These are phyloP conservation scores for Geotrichum candidum DNA, from an alignment of 1,139 yeast species.

Conservation along the genomic window DNA sequence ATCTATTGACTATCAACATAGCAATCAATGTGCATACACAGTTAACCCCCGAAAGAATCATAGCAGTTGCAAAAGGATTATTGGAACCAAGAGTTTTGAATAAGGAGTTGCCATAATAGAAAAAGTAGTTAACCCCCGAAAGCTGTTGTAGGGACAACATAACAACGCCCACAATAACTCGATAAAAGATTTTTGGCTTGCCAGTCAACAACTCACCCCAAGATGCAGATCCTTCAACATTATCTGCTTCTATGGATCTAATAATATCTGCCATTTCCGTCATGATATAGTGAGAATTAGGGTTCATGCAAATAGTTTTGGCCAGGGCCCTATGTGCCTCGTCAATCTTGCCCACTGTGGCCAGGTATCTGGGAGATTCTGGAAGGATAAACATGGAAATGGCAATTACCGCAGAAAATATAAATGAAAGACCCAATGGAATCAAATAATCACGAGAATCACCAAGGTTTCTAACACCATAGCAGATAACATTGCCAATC, in stretches of 20 bases:
- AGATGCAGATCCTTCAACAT: constrained; percentile 57
- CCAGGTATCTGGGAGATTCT: constrained; percentile 71
- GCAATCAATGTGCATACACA: constrained; percentile 68
- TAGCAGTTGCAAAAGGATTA: constrained; percentile 65
- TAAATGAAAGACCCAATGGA: constrained; percentile 47
- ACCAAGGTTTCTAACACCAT: constrained; percentile 48
- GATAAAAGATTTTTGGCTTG: constrained; percentile 58
- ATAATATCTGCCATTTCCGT: constrained; percentile 55
- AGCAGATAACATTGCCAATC: constrained; percentile 60
- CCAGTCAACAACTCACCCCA: constrained; percentile 64
- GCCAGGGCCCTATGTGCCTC: constrained; percentile 59
- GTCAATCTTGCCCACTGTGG: constrained; percentile 48
- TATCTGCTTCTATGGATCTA: constrained; percentile 60
- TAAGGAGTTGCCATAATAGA: constrained; percentile 74
- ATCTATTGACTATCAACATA: constrained; percentile 57
- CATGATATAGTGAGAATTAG: constrained; percentile 53
- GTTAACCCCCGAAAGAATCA: constrained; percentile 72
- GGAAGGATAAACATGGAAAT: constrained; percentile 64
- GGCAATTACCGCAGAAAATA: constrained; percentile 40
- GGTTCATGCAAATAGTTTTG: constrained; percentile 53
- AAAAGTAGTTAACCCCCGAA: constrained; percentile 75
- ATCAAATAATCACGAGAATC: constrained; percentile 55
- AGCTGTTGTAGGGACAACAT: constrained; percentile 69
- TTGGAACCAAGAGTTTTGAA: constrained; percentile 68
- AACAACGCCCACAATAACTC: constrained; percentile 59